Conservation (phyloP, 176 grass and related monocot genomes). For the Musa troglodytarum region DNA sequence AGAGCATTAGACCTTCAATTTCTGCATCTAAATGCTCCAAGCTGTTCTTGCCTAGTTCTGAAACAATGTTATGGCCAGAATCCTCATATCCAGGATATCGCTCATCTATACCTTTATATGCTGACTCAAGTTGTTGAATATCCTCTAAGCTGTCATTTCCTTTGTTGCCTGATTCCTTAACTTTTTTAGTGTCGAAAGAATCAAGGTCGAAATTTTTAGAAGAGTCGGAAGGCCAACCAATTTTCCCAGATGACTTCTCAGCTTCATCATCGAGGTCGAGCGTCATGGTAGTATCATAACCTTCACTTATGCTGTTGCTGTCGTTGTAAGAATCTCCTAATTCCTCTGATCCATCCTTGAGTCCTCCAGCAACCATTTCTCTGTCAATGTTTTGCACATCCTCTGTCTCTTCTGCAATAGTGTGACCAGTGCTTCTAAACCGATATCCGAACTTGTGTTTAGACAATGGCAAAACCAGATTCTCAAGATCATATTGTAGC, state of each 20-base stretch:
- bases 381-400: background rate
- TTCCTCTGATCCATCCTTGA: background rate
- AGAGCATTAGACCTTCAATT: background rate
- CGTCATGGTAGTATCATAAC: conserved; percentile 12
- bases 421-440: background rate
- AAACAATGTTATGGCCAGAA: no score
- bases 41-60: background rate
- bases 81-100: background rate
- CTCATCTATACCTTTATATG: background rate
- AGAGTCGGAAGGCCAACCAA: background rate
- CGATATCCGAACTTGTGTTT: conserved; percentile 18
- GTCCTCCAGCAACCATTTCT: background rate
- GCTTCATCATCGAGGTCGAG: conserved; percentile 15
- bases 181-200: background rate
- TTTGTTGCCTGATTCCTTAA: background rate
- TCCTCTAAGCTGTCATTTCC: background rate
- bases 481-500: conserved; percentile 3
- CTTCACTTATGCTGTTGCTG: conserved; percentile 12
- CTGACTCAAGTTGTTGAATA: background rate
- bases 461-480: background rate
- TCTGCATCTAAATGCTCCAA: background rate
- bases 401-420: background rate
- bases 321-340: conserved; percentile 1
- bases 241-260: conserved; percentile 2
- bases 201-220: background rate